phyloP scores from a whole-genome alignment of 2,329 filamentous ascomycete genomes.

The Fusarium vanettenii region DNA sequence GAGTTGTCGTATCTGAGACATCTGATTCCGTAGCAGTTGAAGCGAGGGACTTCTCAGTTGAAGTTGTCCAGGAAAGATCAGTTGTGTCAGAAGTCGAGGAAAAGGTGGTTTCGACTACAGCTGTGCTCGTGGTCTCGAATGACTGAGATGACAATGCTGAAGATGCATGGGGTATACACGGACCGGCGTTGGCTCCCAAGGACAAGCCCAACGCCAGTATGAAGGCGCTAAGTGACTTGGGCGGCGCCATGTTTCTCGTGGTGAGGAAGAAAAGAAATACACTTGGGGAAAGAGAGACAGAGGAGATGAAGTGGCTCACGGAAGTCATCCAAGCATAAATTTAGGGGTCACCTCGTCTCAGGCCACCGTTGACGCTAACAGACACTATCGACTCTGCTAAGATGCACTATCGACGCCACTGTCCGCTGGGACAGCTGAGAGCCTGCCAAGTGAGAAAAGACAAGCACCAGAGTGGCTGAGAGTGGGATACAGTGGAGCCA shows the following conservation, averaged over 20 bases:
- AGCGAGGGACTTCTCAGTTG: neutral
- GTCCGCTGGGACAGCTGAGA: neutral
- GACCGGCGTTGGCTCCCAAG: neutral
- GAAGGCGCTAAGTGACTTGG: neutral
- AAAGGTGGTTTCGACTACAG: neutral
- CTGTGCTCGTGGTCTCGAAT: neutral
- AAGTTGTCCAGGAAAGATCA: neutral
- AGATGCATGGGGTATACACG: neutral
- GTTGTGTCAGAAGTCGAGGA: neutral
- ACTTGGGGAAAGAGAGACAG: neutral
- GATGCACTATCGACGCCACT: neutral
- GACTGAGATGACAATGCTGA: neutral
- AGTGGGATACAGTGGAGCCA: neutral
- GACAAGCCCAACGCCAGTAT: neutral
- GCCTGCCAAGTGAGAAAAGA: neutral
- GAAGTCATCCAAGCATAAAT: neutral
- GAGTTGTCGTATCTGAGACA: neutral
- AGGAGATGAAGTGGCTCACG: neutral
- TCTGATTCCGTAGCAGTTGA: neutral
- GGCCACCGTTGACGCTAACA: neutral
- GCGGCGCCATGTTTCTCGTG: neutral
- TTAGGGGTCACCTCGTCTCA: neutral
- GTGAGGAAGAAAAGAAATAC: neutral
- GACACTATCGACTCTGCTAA: neutral
- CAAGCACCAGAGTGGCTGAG: neutral